Percentiles rank a stretch among this genome's conserved stretches.
Evolutionary conservation across 2,329 filamentous ascomycete species (phyloP).

Genomic region (Fusarium austroafricanum): DNA sequence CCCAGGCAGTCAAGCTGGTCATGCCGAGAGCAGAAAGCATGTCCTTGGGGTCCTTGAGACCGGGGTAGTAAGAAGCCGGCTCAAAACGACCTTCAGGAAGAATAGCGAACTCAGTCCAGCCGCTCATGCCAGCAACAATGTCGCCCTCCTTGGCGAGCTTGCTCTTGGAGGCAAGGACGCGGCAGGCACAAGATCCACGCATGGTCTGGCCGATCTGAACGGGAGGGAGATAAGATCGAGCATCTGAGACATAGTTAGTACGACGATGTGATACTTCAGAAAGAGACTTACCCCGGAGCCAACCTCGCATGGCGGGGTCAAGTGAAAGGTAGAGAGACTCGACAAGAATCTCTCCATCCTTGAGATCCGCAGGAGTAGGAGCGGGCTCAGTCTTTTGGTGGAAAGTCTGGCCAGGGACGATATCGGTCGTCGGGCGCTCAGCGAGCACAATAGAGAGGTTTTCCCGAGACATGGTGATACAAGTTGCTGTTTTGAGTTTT

Average conservation of each 20-base stretch:
- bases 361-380: constrained; percentile 63
- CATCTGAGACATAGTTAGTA: constrained; percentile 49
- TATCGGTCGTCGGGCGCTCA: constrained; percentile 69
- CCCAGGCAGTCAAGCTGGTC: constrained; percentile 81
- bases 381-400: constrained; percentile 61
- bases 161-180: constrained; percentile 71
- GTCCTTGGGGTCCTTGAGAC: constrained; percentile 63
- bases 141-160: constrained; percentile 66
- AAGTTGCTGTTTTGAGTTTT: neutral
- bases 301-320: constrained; percentile 81
- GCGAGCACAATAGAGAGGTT: constrained; percentile 69
- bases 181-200: constrained; percentile 71
- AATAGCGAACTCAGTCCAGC: constrained; percentile 76
- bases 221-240: constrained; percentile 72
- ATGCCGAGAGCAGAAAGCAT: constrained; percentile 71
- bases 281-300: constrained; percentile 66
- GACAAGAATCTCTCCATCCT: constrained; percentile 73
- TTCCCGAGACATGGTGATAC: constrained; percentile 54
- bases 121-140: constrained; percentile 65
- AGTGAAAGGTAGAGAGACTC: constrained; percentile 73
- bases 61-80: constrained; percentile 55
- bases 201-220: constrained; percentile 76
- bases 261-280: neutral
- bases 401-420: constrained; percentile 76
- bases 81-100: constrained; percentile 63